These are phyloP conservation scores for Ilyonectria mors-panacis DNA, from an alignment of 2,329 filamentous ascomycete species.

Conservation along the genomic window DNA sequence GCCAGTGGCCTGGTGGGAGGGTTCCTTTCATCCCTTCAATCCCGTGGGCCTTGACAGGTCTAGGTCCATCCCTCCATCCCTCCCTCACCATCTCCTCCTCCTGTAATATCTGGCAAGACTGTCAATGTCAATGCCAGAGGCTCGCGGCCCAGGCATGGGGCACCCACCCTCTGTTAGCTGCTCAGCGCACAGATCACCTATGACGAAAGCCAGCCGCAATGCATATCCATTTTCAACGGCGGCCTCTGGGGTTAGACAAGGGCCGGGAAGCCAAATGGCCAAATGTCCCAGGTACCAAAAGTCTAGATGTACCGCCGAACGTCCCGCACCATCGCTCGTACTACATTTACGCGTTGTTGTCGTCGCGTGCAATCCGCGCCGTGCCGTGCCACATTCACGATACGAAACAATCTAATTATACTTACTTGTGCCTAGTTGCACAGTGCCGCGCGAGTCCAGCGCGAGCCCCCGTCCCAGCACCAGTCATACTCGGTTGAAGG, in stretches of 20 bases:
- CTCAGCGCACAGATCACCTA: constrained; percentile 15
- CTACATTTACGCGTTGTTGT: constrained; percentile 3
- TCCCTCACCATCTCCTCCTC: neutral
- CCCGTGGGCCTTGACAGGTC: neutral
- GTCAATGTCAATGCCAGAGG: constrained; percentile 3
- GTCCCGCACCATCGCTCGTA: neutral
- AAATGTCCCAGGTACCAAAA: neutral
- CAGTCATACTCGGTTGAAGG: neutral
- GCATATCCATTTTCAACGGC: neutral
- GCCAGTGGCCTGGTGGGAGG: neutral
- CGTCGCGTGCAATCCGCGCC: neutral
- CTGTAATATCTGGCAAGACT: constrained; percentile 4
- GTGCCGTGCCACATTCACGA: neutral
- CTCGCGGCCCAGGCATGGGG: too few species aligned
- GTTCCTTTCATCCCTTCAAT: neutral
- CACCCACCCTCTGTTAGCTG: too few species aligned
- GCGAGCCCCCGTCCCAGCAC: neutral
- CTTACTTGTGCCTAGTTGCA: neutral
- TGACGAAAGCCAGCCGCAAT: constrained; percentile 12
- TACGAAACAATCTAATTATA: neutral
- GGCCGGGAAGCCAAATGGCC: neutral
- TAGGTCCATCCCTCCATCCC: neutral
- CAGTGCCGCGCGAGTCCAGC: neutral
- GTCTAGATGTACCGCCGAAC: neutral
- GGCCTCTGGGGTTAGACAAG: neutral